Conservation (phyloP, 192 early-diverging fungal genomes). For the Entomortierella parvispora region DNA sequence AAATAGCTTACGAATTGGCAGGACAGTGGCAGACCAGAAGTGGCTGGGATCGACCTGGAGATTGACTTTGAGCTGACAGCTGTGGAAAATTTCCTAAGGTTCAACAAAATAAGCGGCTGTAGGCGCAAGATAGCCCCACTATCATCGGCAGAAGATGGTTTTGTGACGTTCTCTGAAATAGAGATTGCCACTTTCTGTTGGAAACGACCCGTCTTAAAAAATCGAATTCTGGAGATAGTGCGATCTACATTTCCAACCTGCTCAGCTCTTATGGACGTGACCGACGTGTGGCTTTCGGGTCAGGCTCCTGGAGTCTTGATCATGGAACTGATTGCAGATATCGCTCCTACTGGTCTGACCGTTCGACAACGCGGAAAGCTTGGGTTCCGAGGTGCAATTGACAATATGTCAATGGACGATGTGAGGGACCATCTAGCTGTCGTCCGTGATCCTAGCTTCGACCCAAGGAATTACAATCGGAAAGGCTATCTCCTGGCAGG, state of each 20-base stretch:
- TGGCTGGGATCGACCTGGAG: neutral
- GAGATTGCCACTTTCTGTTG: neutral
- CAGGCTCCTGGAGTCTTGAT: neutral
- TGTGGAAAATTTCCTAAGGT: neutral
- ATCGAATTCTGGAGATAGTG: too few species aligned
- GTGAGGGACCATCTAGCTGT: neutral
- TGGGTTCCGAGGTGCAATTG: neutral
- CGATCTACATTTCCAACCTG: neutral
- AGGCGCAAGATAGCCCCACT: neutral
- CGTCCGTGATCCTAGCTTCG: neutral
- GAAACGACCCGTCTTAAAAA: too few species aligned
- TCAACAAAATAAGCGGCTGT: neutral
- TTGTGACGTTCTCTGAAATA: neutral
- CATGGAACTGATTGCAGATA: neutral
- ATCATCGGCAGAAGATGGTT: neutral
- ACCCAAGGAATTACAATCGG: neutral
- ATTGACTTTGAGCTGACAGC: neutral
- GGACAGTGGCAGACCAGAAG: neutral
- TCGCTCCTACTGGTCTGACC: neutral
- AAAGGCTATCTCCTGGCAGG: neutral
- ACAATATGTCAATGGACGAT: neutral
- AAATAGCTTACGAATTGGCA: neutral
- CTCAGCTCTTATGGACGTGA: neutral
- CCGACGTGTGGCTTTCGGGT: neutral
- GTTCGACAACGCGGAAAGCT: neutral